phyloP scores from a whole-genome alignment of 2,329 filamentous ascomycete species.

The Aspergillus unguis region DNA sequence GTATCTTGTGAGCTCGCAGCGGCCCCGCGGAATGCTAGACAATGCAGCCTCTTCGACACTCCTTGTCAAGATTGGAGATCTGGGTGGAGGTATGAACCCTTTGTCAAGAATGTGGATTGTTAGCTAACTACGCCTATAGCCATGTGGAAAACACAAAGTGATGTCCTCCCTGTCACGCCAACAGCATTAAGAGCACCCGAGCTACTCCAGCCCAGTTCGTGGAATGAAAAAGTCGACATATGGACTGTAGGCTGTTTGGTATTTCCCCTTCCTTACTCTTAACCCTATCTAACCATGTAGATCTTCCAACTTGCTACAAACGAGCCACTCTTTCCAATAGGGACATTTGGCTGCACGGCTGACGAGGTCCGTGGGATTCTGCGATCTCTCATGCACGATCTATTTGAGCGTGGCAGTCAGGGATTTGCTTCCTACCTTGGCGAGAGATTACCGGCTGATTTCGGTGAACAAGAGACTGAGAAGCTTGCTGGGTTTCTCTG shows the following conservation, averaged over 20 bases:
- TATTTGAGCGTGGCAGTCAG: neutral
- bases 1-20: slow-evolving; percentile 22
- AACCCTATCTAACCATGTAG: too few species aligned
- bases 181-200: slow-evolving; percentile 20
- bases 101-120: neutral
- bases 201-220: slow-evolving; percentile 13
- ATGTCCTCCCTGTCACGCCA: slow-evolving; percentile 17
- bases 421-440: slow-evolving; percentile 13
- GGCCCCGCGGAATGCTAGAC: slow-evolving; percentile 15
- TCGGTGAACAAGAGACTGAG: slow-evolving; percentile 14
- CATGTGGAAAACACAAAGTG: too few species aligned
- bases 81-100: slow-evolving; percentile 20
- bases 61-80: slow-evolving; percentile 19
- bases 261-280: slow-evolving; percentile 1
- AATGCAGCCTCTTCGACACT: slow-evolving; percentile 12
- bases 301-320: slow-evolving; percentile 24
- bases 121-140: neutral
- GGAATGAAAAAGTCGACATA: slow-evolving; percentile 19
- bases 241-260: slow-evolving; percentile 25
- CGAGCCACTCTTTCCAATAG: slow-evolving; percentile 18
- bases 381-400: slow-evolving; percentile 4
- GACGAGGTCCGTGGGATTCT: slow-evolving; percentile 12
- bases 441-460: slow-evolving; percentile 15
- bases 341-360: slow-evolving; percentile 16
- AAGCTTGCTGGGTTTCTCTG: slow-evolving; percentile 14